These are phyloP conservation scores for Boletus reticulatus DNA, from an alignment of 768 basidiomycete species.

Conservation along the genomic window DNA sequence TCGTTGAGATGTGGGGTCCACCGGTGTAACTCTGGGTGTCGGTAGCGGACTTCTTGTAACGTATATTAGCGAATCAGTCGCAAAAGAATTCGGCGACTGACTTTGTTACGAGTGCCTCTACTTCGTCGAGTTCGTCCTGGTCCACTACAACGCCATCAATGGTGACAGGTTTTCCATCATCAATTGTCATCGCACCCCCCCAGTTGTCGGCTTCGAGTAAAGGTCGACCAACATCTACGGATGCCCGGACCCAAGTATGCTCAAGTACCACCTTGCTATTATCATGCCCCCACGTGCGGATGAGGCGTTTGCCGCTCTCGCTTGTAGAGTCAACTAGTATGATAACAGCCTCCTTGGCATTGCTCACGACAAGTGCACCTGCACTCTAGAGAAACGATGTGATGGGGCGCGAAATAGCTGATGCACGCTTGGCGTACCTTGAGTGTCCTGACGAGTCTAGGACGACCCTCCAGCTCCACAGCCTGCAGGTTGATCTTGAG, in stretches of 20 bases:
- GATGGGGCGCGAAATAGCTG: background rate
- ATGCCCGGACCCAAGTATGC: conserved; percentile 51
- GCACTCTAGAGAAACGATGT: conserved; percentile 40
- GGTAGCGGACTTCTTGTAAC: conserved; percentile 56
- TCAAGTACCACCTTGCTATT: conserved; percentile 48
- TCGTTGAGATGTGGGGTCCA: conserved; percentile 27
- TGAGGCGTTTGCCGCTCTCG: conserved; percentile 51
- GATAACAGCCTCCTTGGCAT: conserved; percentile 51
- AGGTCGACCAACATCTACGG: conserved; percentile 40
- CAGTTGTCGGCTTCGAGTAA: conserved; percentile 50
- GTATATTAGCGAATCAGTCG: conserved; percentile 13
- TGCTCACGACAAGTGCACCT: conserved; percentile 52
- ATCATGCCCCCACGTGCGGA: conserved; percentile 58
- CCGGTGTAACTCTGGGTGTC: conserved; percentile 59
- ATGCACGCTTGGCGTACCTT: conserved; percentile 37
- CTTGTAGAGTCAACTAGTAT: conserved; percentile 58
- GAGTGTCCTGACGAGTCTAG: conserved; percentile 49
- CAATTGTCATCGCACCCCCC: conserved; percentile 41
- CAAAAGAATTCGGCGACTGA: conserved; percentile 34
- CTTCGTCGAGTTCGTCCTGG: conserved; percentile 38
- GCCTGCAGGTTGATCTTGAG: conserved; percentile 59
- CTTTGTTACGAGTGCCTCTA: conserved; percentile 40
- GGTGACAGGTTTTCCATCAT: conserved; percentile 33
- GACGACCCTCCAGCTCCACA: conserved; percentile 46
- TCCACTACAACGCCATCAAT: conserved; percentile 34